Base-by-base conservation (phyloP, 768 basidiomycete species). In the Auricularia cornea region DNA sequence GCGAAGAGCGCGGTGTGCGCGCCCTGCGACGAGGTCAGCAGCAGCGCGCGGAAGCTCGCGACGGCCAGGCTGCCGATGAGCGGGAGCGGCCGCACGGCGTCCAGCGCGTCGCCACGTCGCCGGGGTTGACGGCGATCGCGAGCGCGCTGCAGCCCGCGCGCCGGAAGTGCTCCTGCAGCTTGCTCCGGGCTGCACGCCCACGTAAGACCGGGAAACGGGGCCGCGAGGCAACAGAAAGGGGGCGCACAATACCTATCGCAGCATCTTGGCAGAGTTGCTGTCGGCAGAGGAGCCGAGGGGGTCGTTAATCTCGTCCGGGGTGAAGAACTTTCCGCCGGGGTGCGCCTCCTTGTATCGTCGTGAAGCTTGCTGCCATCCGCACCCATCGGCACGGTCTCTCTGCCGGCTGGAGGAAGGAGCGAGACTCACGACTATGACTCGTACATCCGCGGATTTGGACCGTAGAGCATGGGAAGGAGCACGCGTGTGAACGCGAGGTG, bases 1-100 rank as follows among this genome's bases (percentile, higher is more conserved):
- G 68, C 68, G 61, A 66, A 72, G 16, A 66, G 63, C 62, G 62
- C 66, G 30, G 70, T 72, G 57, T 63, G 65, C 33, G 48, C 66
- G 67, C 69, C 63, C n/a, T 75, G 54, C 23, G 54, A 18, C 3
- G 54, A 26, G 8, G 54, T 28, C 12, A 63, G 3, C 28, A 57
- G n/a, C 18, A 28, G 26, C 51, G 30, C 54, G 5, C 26, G 14
- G 28, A 57, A 16, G 28, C 18, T 26, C 8, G 18, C 14, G 18
- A 16, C 12, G 23, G 30, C 26, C 3, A 57, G 28, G 3, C 54
- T 26, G 54, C 54, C 54, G 54, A 29, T 5, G 30, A 57, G 26
- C 26, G 54, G 54, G 26, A 31, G 71, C 14, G 69, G 66, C 26
- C 70, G 66, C 67, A 68, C 70, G 23, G 63, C 35, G 5, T 60